phyloP scores from a whole-genome alignment of 371 early-diverging fungal species.

The Rhizopus sp. region DNA sequence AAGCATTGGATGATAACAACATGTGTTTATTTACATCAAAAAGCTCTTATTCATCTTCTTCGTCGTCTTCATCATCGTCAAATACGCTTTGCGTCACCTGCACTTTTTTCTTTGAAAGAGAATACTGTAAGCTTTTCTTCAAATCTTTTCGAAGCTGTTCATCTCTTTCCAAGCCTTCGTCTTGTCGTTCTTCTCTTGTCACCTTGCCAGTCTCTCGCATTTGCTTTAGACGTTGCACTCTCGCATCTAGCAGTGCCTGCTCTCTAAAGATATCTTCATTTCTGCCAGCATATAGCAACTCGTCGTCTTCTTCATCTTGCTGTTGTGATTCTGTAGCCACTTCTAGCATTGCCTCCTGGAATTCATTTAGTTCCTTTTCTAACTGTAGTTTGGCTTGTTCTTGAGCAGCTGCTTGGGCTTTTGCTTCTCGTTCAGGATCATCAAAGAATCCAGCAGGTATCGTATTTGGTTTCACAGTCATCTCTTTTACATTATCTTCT shows the following conservation, averaged over 20 bases:
- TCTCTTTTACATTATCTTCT: conserved; percentile 9
- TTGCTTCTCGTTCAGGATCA: conserved; percentile 50
- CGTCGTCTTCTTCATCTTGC: conserved; percentile 37
- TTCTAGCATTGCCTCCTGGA: conserved; percentile 45
- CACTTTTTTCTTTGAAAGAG: conserved; percentile 17
- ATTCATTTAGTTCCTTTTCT: conserved; percentile 34
- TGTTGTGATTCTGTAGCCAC: conserved; percentile 27
- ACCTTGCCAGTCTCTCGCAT: conserved; percentile 20
- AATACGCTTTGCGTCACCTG: conserved; percentile 22
- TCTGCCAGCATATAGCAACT: conserved; percentile 37
- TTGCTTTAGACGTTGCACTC: conserved; percentile 40
- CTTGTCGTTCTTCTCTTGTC: not conserved
- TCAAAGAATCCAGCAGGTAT: conserved; percentile 53
- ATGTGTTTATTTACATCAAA: not conserved
- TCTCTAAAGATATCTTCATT: conserved; percentile 39
- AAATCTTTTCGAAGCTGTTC: conserved; percentile 18
- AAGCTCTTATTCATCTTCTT: conserved; percentile 22
- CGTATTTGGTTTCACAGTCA: conserved; percentile 3
- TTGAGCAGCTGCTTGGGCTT: conserved; percentile 30
- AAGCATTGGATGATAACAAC: not conserved
- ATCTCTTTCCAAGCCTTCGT: conserved; percentile 13
- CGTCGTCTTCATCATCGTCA: conserved; percentile 26
- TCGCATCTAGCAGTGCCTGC: conserved; percentile 40
- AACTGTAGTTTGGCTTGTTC: conserved; percentile 35
- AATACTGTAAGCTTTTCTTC: conserved; percentile 26